These are phyloP conservation scores for Solanum habrochaites DNA, from an alignment of 257 asterid species.

Conservation along the genomic window DNA sequence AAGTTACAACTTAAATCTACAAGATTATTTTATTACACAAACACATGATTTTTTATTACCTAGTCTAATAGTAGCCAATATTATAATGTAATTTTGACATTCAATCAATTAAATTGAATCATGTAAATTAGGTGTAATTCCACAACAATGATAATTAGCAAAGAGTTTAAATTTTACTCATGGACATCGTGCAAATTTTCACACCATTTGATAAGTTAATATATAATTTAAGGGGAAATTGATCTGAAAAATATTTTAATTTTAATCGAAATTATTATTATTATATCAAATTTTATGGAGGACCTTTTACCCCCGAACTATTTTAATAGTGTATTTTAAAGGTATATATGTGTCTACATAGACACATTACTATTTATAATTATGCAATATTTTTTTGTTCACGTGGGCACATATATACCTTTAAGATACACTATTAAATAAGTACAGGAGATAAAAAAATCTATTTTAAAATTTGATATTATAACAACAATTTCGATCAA, in stretches of 20 bases:
- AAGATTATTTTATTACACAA: not conserved
- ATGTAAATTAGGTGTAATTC: not conserved
- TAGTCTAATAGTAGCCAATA: not conserved
- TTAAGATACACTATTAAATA: too few relatives aligned
- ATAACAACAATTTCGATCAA: too few relatives aligned
- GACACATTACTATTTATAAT: too few relatives aligned
- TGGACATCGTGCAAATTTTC: not conserved
- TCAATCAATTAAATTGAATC: not conserved
- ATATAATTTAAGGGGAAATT: not conserved
- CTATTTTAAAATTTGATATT: too few relatives aligned
- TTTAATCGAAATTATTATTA: too few relatives aligned
- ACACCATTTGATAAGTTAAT: not conserved
- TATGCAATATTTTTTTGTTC: too few relatives aligned
- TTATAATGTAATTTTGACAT: not conserved
- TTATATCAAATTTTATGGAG: too few relatives aligned
- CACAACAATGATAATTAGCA: not conserved
- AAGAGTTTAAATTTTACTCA: not conserved
- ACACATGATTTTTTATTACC: not conserved
- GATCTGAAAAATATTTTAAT: too few relatives aligned
- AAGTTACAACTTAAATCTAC: not conserved
- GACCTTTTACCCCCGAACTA: too few relatives aligned
- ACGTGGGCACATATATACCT: too few relatives aligned
- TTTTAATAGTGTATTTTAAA: too few relatives aligned
- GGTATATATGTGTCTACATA: too few relatives aligned
- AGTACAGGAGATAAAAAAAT: fast-evolving